phyloP scores from a whole-genome alignment of 371 early-diverging fungal genomes.

The Mortierella sp. region DNA sequence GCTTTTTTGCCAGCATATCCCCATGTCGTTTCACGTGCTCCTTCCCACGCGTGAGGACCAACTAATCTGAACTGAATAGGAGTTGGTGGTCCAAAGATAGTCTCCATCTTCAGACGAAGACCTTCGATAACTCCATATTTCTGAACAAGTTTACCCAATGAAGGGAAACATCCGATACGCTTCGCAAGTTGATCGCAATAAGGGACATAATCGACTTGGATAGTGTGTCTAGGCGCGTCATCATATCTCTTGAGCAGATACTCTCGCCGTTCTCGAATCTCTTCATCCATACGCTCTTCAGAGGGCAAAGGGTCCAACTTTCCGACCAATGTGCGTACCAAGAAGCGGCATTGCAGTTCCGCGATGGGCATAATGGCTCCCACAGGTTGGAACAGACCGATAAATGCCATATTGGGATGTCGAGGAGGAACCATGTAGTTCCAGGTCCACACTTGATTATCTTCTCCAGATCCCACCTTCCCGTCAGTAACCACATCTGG shows the following conservation, averaged over 20 bases:
- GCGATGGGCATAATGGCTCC: slow-evolving; percentile 63
- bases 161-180: slow-evolving; percentile 57
- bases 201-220: slow-evolving; percentile 57
- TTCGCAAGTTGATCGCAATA: slow-evolving; percentile 60
- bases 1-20: slow-evolving; percentile 22
- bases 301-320: slow-evolving; percentile 44
- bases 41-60: slow-evolving; percentile 58
- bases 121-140: slow-evolving; percentile 31
- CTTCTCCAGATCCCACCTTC: slow-evolving; percentile 36
- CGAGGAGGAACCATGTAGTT: slow-evolving; percentile 59
- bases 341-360: slow-evolving; percentile 62
- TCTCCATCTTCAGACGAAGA: slow-evolving; percentile 34
- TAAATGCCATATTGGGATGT: slow-evolving; percentile 62
- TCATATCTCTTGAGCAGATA: slow-evolving; percentile 33
- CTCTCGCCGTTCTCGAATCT: slow-evolving; percentile 26
- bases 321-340: slow-evolving; percentile 56
- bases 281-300: slow-evolving; percentile 52
- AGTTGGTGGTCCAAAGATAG: slow-evolving; percentile 59
- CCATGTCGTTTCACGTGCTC: slow-evolving; percentile 38
- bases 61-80: slow-evolving; percentile 58
- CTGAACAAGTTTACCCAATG: slow-evolving; percentile 37
- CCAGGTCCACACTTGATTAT: slow-evolving; percentile 54
- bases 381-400: slow-evolving; percentile 61
- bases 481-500: slow-evolving; percentile 57
- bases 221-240: slow-evolving; percentile 59